These are phyloP conservation scores for Chlamydomonas reinhardtii DNA, from an alignment of 163 green algal genomes.

Conservation along the genomic window DNA sequence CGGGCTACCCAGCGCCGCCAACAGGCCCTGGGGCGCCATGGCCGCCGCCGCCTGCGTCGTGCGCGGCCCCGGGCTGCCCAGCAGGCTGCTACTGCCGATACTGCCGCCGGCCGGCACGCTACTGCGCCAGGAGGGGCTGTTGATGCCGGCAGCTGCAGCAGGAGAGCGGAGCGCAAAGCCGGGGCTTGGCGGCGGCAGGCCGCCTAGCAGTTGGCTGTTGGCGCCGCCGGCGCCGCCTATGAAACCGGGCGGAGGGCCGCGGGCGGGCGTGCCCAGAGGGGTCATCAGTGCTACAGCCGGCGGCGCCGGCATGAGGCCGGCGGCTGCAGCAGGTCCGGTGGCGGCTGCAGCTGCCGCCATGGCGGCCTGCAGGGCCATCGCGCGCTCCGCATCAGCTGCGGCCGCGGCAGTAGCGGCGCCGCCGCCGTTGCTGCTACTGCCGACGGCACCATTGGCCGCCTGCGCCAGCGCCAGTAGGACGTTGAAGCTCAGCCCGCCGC, in stretches of 20 bases:
- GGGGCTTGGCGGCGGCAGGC: too few relatives aligned
- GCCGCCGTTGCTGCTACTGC: too few relatives aligned
- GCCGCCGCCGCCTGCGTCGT: conserved; percentile 36
- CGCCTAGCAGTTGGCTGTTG: conserved; percentile 1
- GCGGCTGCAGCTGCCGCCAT: not conserved
- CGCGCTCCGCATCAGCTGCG: not conserved
- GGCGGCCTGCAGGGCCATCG: too few relatives aligned
- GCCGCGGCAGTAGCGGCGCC: not conserved
- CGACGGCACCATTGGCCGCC: not conserved
- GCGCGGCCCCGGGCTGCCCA: conserved; percentile 1
- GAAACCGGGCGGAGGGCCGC: conserved; percentile 7
- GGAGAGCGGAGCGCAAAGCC: too few relatives aligned
- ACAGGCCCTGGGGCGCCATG: conserved; percentile 28
- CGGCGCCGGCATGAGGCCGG: not conserved
- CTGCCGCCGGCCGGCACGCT: too few relatives aligned
- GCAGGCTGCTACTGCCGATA: not conserved
- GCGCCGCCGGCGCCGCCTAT: not conserved
- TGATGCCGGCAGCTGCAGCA: not conserved
- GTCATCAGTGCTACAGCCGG: not conserved
- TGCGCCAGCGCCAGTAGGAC: conserved; percentile 14
- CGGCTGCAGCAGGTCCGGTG: not conserved
- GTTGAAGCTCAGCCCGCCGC: not conserved
- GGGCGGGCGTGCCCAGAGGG: not conserved
- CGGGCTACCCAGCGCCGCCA: conserved; percentile 30
- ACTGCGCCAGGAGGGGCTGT: not conserved